phyloP scores from a whole-genome alignment of 75 land plant genomes.

The Adiantum capillusveneris region DNA sequence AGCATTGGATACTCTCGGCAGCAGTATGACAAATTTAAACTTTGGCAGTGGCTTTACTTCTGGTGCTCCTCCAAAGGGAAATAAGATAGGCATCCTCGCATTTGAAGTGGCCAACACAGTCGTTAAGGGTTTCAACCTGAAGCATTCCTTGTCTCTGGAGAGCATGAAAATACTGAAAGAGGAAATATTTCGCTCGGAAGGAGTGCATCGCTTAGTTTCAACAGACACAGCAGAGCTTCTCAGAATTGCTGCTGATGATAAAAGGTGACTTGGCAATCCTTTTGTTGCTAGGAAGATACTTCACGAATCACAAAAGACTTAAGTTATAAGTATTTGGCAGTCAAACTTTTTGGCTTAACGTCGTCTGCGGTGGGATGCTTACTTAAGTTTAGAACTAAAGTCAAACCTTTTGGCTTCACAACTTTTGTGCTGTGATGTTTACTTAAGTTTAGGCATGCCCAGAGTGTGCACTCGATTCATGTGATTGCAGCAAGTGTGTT shows the following conservation, averaged over 20 bases:
- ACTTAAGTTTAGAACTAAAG: too few species aligned
- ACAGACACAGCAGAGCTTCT: slow-evolving; percentile 53
- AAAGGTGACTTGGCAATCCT: slow-evolving; percentile 40
- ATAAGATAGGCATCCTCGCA: slow-evolving; percentile 69
- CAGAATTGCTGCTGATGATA: slow-evolving; percentile 88
- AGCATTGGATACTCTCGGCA: slow-evolving; percentile 76
- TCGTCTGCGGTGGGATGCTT: too few species aligned
- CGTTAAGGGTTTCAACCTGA: slow-evolving; percentile 64
- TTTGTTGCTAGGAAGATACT: background rate
- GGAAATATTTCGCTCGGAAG: slow-evolving; percentile 66
- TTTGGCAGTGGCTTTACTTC: slow-evolving; percentile 46
- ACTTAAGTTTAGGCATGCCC: too few species aligned
- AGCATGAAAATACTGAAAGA: slow-evolving; percentile 59
- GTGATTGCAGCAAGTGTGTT: too few species aligned
- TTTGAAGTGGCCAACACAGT: slow-evolving; percentile 99
- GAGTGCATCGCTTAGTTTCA: slow-evolving; percentile 69
- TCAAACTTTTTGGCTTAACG: too few species aligned
- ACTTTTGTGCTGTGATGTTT: too few species aligned
- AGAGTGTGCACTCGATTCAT: too few species aligned
- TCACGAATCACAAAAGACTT: too few species aligned
- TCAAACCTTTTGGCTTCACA: too few species aligned
- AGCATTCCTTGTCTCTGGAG: slow-evolving; percentile 71
- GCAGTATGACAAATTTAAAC: slow-evolving; percentile 67
- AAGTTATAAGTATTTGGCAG: too few species aligned
- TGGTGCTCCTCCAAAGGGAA: slow-evolving; percentile 57